Evolutionary conservation across 2,329 filamentous ascomycete species (phyloP).

Genomic region (Biscogniauxia marginata): DNA sequence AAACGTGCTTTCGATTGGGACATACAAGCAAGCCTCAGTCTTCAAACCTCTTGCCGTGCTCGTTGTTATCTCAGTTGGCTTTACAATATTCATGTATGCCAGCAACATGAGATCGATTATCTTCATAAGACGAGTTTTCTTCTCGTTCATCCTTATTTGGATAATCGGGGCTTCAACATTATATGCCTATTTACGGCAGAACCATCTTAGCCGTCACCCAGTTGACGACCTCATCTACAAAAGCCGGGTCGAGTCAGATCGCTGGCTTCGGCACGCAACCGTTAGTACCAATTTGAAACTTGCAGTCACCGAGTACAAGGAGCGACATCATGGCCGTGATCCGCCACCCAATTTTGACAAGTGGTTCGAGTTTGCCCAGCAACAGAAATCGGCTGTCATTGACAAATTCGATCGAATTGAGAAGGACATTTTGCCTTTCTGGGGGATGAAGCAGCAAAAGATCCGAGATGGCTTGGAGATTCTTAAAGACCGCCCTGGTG

Average conservation of each 20-base stretch:
- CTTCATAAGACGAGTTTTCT: constrained; percentile 40
- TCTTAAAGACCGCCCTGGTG: constrained; percentile 40
- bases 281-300: constrained; percentile 47
- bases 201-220: constrained; percentile 40
- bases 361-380: constrained; percentile 77
- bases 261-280: constrained; percentile 48
- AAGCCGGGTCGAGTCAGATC: constrained; percentile 45
- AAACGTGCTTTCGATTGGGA: constrained; percentile 39
- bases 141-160: constrained; percentile 39
- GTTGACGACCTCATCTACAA: constrained; percentile 50
- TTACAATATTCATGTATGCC: constrained; percentile 43
- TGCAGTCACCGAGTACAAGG: constrained; percentile 49
- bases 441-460: constrained; percentile 66
- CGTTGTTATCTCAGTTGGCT: constrained; percentile 40
- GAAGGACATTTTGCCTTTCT: constrained; percentile 72
- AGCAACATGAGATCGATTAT: constrained; percentile 44
- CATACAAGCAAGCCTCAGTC: constrained; percentile 45
- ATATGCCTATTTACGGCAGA: constrained; percentile 34
- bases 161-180: constrained; percentile 39
- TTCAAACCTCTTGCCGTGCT: constrained; percentile 38
- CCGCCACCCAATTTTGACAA: constrained; percentile 81
- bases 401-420: constrained; percentile 82
- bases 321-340: constrained; percentile 58
- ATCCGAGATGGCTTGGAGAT: constrained; percentile 59
- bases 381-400: constrained; percentile 67